Percentiles rank a stretch among this genome's conserved stretches.
Evolutionary conservation across 257 asterid genomes (phyloP).

Genomic region (Solanum pimpinellifolium): DNA sequence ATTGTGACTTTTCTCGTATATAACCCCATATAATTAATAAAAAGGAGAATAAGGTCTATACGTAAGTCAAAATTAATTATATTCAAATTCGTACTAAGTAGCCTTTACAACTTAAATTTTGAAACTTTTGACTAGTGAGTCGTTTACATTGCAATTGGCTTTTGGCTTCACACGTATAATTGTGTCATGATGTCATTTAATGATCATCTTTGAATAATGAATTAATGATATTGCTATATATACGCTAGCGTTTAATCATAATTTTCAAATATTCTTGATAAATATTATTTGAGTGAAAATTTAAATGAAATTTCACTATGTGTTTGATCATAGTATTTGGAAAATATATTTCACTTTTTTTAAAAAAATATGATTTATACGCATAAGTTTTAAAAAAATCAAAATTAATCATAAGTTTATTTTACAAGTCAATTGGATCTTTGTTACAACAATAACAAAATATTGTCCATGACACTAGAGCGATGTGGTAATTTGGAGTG

Average conservation of each 20-base stretch:
- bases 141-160: background rate
- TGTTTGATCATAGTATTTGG: too few species aligned
- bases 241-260: background rate
- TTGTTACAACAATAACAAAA: too few species aligned
- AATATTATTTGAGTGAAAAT: too few species aligned
- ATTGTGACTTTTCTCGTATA: background rate
- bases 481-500: too few species aligned
- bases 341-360: too few species aligned
- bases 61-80: background rate
- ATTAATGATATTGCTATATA: background rate
- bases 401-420: too few species aligned
- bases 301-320: too few species aligned
- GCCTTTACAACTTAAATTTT: background rate
- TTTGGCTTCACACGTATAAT: background rate
- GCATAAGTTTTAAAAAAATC: too few species aligned
- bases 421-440: too few species aligned
- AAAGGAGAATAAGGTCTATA: background rate
- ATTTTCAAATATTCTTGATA: too few species aligned
- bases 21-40: background rate
- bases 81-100: background rate
- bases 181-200: background rate
- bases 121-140: background rate
- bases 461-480: too few species aligned
- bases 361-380: too few species aligned
- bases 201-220: background rate